phyloP scores from a whole-genome alignment of 2,329 filamentous ascomycete genomes.

The Dactylellina leptospora region DNA sequence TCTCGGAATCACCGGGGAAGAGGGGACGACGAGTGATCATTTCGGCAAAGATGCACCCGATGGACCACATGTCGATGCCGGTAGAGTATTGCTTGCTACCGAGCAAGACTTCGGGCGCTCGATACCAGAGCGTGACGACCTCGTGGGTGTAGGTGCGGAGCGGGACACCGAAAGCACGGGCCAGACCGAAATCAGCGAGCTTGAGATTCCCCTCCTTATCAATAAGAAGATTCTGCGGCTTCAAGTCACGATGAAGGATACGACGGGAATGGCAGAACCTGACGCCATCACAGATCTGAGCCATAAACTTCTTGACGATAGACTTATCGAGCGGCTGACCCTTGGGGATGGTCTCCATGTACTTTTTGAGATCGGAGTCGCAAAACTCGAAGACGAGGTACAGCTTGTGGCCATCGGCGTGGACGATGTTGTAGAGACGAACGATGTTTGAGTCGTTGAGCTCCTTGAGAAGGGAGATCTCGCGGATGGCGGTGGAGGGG shows the following conservation, averaged over 20 bases:
- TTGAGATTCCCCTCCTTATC: conserved; percentile 87
- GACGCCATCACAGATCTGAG: conserved; percentile 82
- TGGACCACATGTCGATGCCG: conserved; percentile 95
- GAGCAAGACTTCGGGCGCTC: conserved; percentile 86
- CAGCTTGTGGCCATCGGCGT: conserved; percentile 92
- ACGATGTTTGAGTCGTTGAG: conserved; percentile 94
- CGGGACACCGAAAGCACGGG: conserved; percentile 88
- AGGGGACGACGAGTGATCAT: conserved; percentile 95
- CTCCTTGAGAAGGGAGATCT: conserved; percentile 93
- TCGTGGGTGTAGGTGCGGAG: conserved; percentile 93
- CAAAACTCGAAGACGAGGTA: conserved; percentile 94
- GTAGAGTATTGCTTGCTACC: conserved; percentile 92
- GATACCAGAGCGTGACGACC: conserved; percentile 93
- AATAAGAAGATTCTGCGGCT: conserved; percentile 90
- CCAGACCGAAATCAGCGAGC: conserved; percentile 87
- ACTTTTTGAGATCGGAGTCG: conserved; percentile 91
- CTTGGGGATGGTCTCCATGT: conserved; percentile 90
- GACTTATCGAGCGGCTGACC: conserved; percentile 78
- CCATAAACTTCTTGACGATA: conserved; percentile 94
- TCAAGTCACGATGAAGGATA: conserved; percentile 85
- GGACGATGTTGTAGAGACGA: conserved; percentile 86
- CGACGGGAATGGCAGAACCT: conserved; percentile 89
- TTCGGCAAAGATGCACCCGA: conserved; percentile 93
- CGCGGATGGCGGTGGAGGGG: conserved; percentile 89
- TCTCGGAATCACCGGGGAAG: conserved; percentile 91